These are phyloP conservation scores for Solanum aculeatissimum DNA, from an alignment of 305 asterid species.

Conservation along the genomic window DNA sequence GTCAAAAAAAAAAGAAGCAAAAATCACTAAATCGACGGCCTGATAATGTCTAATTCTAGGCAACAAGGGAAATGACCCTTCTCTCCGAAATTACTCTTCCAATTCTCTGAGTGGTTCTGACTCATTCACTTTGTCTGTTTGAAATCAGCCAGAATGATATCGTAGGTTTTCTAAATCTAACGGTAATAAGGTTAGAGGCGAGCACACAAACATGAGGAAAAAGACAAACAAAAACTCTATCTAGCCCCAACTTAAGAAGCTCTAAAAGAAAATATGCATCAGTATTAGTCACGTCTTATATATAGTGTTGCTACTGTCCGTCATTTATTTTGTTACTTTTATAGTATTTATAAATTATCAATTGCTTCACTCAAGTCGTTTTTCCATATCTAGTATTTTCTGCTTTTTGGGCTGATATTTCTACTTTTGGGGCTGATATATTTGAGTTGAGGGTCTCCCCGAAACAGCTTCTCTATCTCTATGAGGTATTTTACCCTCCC, in stretches of 20 bases:
- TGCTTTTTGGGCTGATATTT: too few relatives aligned
- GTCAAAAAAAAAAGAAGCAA: neutral
- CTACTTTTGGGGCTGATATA: too few relatives aligned
- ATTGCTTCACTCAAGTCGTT: too few relatives aligned
- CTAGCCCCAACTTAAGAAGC: neutral
- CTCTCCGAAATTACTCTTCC: neutral
- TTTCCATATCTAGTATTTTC: too few relatives aligned
- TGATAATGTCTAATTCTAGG: neutral
- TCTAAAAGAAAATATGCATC: neutral
- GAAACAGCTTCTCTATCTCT: too few relatives aligned
- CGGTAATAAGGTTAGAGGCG: neutral
- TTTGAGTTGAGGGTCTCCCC: too few relatives aligned
- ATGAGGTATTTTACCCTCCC: too few relatives aligned
- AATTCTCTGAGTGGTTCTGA: neutral
- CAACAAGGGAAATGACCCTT: neutral
- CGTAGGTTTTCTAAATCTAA: neutral
- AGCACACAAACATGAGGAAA: neutral
- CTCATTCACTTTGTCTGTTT: neutral
- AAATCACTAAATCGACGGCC: neutral
- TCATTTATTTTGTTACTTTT: too few relatives aligned
- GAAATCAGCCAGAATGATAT: neutral
- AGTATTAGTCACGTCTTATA: neutral
- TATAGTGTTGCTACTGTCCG: too few relatives aligned
- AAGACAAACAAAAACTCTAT: neutral
- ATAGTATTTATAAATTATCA: too few relatives aligned